Evolutionary conservation across 306 rosid genomes (phyloP), one percentile per base, ranked within the genome.

Genomic region (Pyrus communis): DNA sequence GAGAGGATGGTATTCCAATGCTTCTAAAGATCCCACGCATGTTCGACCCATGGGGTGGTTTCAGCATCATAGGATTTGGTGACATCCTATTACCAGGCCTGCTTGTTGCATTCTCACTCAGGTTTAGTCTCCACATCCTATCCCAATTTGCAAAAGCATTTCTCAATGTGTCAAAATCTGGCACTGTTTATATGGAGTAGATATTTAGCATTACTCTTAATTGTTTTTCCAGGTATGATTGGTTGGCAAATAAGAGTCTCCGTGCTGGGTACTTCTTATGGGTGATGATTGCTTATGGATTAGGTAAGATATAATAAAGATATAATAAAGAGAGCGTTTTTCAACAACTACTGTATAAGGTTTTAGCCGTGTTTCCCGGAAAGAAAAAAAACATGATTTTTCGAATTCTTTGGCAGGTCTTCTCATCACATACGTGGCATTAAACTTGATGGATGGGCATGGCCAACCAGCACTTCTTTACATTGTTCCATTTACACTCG

Each of bases 401-500:
- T 79, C 55, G 31, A n/a, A 54, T 70, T 11, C 51, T 71, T 21
- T 81, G 45, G 52, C 84, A 96, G 98, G 98, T 84, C 99, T 96
- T 75, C 86, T 96, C 51, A 77, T 96, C 62, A 96, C 99, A 5
- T 91, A 96, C 10, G 91, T 96, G 79, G 99, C 99, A 40, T 86
- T 96, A 63, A 92, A 91, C 90, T 87, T 96, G 89, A 96, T 96
- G 99, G 97, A 92, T 19, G 99, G 99, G 46, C 97, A 91, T 57
- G 99, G 99, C 68, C 99, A 96, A 80, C 99, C 97, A 0, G 99
- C 99, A n/a, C 88, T 96, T 49, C 88, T 96, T 71, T 92, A 96
- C 88, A 91, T 96, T 11, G 97, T 96, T 67, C 99, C 99, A 19
- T 96, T 96, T 74, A 96, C 91, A 11, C 96, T 96, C 1, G 98